phyloP scores from a whole-genome alignment of 2,329 filamentous ascomycete species.

The Alternaria longipes region DNA sequence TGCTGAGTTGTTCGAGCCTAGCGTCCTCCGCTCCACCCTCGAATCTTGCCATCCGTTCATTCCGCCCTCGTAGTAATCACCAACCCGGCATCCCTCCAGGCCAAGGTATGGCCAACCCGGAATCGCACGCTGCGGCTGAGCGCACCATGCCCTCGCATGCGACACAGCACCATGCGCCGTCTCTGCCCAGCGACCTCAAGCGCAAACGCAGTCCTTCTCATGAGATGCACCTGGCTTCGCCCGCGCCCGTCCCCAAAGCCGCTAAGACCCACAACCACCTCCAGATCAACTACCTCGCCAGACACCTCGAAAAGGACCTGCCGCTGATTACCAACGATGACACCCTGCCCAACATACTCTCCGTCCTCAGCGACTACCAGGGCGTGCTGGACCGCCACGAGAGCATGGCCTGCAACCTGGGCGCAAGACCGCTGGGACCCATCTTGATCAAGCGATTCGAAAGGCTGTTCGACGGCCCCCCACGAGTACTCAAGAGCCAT shows the following conservation, averaged over 20 bases:
- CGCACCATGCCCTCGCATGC: constrained; percentile 35
- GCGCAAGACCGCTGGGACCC: constrained; percentile 81
- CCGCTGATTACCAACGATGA: constrained; percentile 72
- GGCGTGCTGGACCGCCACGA: constrained; percentile 85
- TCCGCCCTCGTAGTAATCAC: constrained; percentile 18
- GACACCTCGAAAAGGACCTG: constrained; percentile 69
- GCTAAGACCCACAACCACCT: constrained; percentile 68
- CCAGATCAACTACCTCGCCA: constrained; percentile 74
- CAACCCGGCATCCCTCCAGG: constrained; percentile 29
- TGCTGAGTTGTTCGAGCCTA: constrained; percentile 20
- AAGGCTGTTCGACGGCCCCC: constrained; percentile 82
- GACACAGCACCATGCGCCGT: constrained; percentile 33
- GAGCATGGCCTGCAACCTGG: constrained; percentile 84
- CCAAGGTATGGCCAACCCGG: constrained; percentile 37
- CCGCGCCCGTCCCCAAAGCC: constrained; percentile 58
- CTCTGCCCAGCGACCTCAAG: constrained; percentile 51
- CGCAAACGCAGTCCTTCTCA: constrained; percentile 58
- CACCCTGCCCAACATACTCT: constrained; percentile 76
- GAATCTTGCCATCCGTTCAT: constrained; percentile 23
- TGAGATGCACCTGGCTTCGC: constrained; percentile 43
- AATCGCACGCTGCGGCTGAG: constrained; percentile 31
- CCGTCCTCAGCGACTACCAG: constrained; percentile 81
- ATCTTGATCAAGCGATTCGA: constrained; percentile 88
- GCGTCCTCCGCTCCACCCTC: constrained; percentile 37
- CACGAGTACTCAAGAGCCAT: constrained; percentile 70